Evolutionary conservation across 1,139 yeast genomes (phyloP).

Genomic region (Blastobotrys arbuscula): DNA sequence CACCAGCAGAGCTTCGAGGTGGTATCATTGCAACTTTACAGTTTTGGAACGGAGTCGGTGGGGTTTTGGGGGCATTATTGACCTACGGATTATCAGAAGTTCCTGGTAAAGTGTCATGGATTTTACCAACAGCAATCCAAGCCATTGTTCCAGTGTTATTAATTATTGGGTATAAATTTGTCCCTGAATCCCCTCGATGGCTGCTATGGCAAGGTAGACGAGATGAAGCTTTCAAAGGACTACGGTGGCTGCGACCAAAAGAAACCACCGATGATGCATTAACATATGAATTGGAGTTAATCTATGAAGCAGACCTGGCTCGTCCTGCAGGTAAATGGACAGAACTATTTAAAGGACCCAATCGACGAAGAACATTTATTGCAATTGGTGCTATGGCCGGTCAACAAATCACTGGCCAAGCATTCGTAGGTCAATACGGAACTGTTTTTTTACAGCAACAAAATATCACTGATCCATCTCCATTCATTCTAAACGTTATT

Average conservation of each 20-base stretch:
- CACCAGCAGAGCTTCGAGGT: slow-evolving; percentile 5
- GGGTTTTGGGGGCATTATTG: neutral
- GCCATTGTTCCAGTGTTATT: slow-evolving; percentile 12
- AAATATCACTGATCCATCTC: slow-evolving; percentile 11
- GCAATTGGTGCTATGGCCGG: slow-evolving; percentile 13
- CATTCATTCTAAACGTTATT: slow-evolving; percentile 10
- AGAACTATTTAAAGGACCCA: slow-evolving; percentile 12
- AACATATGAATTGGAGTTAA: slow-evolving; percentile 12
- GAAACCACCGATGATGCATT: slow-evolving; percentile 4
- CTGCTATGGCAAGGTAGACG: slow-evolving; percentile 13
- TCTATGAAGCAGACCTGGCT: slow-evolving; percentile 9
- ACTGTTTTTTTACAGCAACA: slow-evolving; percentile 16
- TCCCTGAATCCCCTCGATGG: slow-evolving; percentile 14
- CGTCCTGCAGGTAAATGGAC: slow-evolving; percentile 6
- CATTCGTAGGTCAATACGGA: slow-evolving; percentile 13
- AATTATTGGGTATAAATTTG: slow-evolving; percentile 6
- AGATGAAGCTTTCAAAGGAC: slow-evolving; percentile 13
- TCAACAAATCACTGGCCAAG: slow-evolving; percentile 16
- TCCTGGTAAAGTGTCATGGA: neutral
- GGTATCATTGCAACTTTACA: slow-evolving; percentile 2
- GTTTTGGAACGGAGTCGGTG: slow-evolving; percentile 2
- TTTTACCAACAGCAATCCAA: slow-evolving; percentile 1
- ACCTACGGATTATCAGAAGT: neutral
- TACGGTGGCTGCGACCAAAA: slow-evolving; percentile 3
- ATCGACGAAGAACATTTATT: slow-evolving; percentile 12